Percentiles rank a stretch among this genome's conserved stretches.
Conservation (phyloP, 2,329 filamentous ascomycete species). For the Hypoxylon rubiginosum region DNA sequence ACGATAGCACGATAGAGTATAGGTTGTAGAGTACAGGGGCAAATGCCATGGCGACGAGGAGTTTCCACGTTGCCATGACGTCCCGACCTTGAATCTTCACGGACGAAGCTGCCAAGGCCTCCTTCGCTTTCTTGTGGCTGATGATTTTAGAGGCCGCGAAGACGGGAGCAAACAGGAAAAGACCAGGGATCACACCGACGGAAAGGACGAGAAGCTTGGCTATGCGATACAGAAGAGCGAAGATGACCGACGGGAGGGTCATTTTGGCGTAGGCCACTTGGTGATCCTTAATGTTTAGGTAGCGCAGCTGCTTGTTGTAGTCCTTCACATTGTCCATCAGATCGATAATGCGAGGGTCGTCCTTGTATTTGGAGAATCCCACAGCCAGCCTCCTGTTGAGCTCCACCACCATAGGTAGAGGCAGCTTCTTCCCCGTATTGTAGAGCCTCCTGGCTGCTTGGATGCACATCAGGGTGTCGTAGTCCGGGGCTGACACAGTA, state of each 20-base stretch:
- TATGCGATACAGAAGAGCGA: constrained; percentile 83
- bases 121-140: constrained; percentile 83
- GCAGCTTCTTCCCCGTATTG: constrained; percentile 93
- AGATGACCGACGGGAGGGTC: constrained; percentile 80
- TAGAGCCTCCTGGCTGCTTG: constrained; percentile 94
- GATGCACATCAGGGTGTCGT: constrained; percentile 96
- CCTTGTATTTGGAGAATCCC: constrained; percentile 92
- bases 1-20: constrained; percentile 80
- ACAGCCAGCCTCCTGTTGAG: constrained; percentile 91
- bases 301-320: constrained; percentile 89
- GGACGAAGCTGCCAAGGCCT: constrained; percentile 85
- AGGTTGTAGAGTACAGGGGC: constrained; percentile 85
- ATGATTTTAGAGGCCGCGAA: constrained; percentile 88
- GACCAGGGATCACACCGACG: constrained; percentile 85
- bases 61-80: constrained; percentile 95
- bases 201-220: constrained; percentile 82
- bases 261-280: constrained; percentile 93
- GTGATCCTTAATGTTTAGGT: constrained; percentile 91
- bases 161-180: constrained; percentile 88
- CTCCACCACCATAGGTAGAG: constrained; percentile 92
- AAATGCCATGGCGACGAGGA: constrained; percentile 87
- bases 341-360: constrained; percentile 84
- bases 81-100: constrained; percentile 91
- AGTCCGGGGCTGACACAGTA: constrained; percentile 92
- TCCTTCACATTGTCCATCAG: constrained; percentile 81